Base-by-base conservation (phyloP, 1,139 yeast genomes). In the Suhomyces chickasaworum region DNA sequence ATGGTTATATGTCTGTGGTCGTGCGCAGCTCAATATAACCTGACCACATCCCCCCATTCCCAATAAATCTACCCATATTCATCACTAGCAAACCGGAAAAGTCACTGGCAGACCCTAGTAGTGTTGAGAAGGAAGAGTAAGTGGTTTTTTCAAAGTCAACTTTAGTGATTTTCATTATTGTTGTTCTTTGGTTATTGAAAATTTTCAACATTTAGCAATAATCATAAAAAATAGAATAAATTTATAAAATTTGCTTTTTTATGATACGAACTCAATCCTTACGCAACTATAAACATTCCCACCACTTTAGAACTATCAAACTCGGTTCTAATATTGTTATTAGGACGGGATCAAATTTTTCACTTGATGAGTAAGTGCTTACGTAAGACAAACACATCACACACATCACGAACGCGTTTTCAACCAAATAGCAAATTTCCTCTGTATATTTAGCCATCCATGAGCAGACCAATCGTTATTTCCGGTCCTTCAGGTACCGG, bases 401-500 rank as follows among this genome's bases (percentile, higher is more conserved):
- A n/a, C 39, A 25, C 31, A 37, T 27, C 39, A 23, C 32, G 39
- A 37, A 35, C 37, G 37, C 37, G 37, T 35, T 35, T 33, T 35
- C 37, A 13, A 22, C 3, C 35, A 17, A 17, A 32, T 17, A 22
- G 12, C 35, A 17, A 17, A 32, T 17, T 17, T 32, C 16, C 17
- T 35, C 25, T 35, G 16, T 21, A 13, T 21, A 34, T 21, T 15
- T 23, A 21, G 13, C 2, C 15, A 18, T n/a, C 35, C 32, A 55
- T 55, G 59, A 37, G 78, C 51, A 84, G 95, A 71, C 98, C 98
- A 48, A 86, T 93, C 56, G 98, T 93, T 53, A 81, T 93, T 53
- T 90, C 97, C 36, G 99, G 99, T 53, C 99, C 99, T 45, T 89
- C 97, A 45, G 99, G 96, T 54, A 80, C 97, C 33, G 99, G 99